Conservation (phyloP, 2,329 filamentous ascomycete genomes). For the Venturiaceae sp. region DNA sequence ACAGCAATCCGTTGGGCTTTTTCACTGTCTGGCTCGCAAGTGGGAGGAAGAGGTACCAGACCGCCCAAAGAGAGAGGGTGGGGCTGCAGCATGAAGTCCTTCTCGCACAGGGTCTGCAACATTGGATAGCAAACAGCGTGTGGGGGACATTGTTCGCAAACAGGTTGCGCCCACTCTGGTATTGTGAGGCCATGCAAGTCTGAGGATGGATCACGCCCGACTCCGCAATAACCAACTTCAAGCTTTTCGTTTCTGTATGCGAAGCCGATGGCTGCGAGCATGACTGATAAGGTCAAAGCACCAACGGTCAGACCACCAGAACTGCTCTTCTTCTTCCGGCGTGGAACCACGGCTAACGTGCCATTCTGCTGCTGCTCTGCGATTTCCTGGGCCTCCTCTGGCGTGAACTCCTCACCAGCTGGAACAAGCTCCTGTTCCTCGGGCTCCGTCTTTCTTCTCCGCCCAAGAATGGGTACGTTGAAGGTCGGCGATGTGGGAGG, state of each 20-base stretch:
- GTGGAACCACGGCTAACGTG: background rate
- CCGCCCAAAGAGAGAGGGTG: constrained; percentile 79
- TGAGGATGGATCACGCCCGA: constrained; percentile 55
- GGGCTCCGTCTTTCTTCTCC: constrained; percentile 26
- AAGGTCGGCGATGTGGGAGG: constrained; percentile 51
- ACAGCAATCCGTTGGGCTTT: constrained; percentile 79
- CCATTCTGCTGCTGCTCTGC: constrained; percentile 30
- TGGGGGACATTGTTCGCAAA: constrained; percentile 82
- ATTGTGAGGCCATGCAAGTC: constrained; percentile 53
- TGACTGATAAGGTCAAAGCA: constrained; percentile 59
- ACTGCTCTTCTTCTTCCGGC: constrained; percentile 30
- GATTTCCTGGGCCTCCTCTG: constrained; percentile 76
- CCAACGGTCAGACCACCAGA: constrained; percentile 50
- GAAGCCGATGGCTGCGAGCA: constrained; percentile 62
- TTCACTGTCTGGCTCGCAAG: constrained; percentile 89
- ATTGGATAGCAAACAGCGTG: constrained; percentile 83
- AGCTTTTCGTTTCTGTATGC: constrained; percentile 95
- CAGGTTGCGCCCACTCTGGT: constrained; percentile 60
- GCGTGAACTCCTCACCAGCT: constrained; percentile 85
- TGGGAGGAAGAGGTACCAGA: constrained; percentile 74
- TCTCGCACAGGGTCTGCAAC: constrained; percentile 70
- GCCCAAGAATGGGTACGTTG: constrained; percentile 43
- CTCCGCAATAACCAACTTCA: constrained; percentile 89
- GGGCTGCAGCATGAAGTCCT: constrained; percentile 73
- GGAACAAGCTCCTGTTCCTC: constrained; percentile 9